Evolutionary conservation across 441 rosid species (phyloP).

Genomic region (Omphalea diandra): DNA sequence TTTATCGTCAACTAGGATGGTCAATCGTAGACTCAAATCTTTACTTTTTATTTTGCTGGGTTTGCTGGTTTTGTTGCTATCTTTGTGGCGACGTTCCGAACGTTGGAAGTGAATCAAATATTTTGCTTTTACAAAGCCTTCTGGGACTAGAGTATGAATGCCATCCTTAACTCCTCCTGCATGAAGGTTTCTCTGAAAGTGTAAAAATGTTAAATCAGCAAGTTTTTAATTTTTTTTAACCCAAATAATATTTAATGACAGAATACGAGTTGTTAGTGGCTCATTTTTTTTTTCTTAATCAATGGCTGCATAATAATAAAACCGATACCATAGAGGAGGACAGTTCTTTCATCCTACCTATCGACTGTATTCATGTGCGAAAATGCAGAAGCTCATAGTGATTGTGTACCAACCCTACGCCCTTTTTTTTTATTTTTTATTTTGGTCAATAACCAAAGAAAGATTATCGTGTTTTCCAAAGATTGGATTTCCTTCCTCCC

Average conservation of each 20-base stretch:
- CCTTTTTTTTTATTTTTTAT: too few relatives aligned
- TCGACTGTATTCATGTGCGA: too few relatives aligned
- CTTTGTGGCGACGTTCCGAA: conserved; percentile 15
- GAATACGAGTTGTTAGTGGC: background rate
- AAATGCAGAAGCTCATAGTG: too few relatives aligned
- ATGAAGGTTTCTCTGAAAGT: background rate
- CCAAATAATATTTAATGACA: background rate
- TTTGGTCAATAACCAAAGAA: too few relatives aligned
- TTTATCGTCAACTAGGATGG: background rate
- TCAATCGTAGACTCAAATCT: conserved; percentile 3
- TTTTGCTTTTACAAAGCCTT: conserved; percentile 14
- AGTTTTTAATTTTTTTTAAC: too few relatives aligned
- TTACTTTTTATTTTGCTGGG: conserved; percentile 16
- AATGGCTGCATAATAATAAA: too few relatives aligned
- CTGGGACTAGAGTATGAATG: conserved; percentile 5
- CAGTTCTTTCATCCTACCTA: too few relatives aligned
- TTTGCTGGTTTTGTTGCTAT: conserved; percentile 29
- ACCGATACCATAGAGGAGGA: too few relatives aligned
- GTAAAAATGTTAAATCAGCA: background rate
- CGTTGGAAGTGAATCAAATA: conserved; percentile 6
- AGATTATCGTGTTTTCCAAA: too few relatives aligned
- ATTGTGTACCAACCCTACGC: too few relatives aligned
- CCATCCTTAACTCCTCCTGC: background rate
- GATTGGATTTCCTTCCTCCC: too few relatives aligned
- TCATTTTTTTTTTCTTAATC: too few relatives aligned